These are phyloP conservation scores for Botrytis galanthina DNA, from an alignment of 2,329 filamentous ascomycete species.

Conservation along the genomic window DNA sequence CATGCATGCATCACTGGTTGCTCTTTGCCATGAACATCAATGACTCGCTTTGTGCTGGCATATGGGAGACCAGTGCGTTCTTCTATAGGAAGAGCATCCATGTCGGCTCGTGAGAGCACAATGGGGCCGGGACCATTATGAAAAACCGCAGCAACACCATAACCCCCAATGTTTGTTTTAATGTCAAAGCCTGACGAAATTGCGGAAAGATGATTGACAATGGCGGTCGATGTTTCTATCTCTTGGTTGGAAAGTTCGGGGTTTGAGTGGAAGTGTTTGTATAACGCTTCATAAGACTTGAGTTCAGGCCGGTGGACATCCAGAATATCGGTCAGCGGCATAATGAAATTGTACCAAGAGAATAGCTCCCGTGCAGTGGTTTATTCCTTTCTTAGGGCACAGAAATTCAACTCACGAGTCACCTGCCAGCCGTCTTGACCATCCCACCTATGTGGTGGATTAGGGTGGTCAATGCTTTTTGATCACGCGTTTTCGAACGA, in stretches of 20 bases:
- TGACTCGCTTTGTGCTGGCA: conserved; percentile 45
- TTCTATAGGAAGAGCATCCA: conserved; percentile 57
- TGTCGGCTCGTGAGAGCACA: conserved; percentile 59
- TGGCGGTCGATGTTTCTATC: conserved; percentile 3
- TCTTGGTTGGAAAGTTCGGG: conserved; percentile 21
- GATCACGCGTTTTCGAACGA: not conserved
- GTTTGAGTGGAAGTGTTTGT: conserved; percentile 13
- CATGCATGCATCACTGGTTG: conserved; percentile 66
- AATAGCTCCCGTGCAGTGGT: not conserved
- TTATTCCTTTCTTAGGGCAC: not conserved
- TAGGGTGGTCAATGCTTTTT: not conserved
- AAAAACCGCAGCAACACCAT: conserved; percentile 55
- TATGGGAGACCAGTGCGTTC: conserved; percentile 56
- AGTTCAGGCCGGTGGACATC: not conserved
- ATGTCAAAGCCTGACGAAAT: conserved; percentile 42
- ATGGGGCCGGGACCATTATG: conserved; percentile 54
- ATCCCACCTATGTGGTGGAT: not conserved
- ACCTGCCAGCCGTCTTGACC: not conserved
- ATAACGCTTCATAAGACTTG: conserved; percentile 12
- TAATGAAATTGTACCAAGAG: not conserved
- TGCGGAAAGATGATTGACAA: not conserved
- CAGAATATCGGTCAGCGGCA: not conserved
- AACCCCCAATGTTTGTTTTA: conserved; percentile 52
- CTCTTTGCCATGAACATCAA: conserved; percentile 44
- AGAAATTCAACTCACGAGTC: not conserved